A percentile compares a stretch with the other conserved stretches of the same genome.
These are phyloP conservation scores for Blastomyces emzantsi DNA, from an alignment of 2,329 filamentous ascomycete species.

Conservation along the genomic window DNA sequence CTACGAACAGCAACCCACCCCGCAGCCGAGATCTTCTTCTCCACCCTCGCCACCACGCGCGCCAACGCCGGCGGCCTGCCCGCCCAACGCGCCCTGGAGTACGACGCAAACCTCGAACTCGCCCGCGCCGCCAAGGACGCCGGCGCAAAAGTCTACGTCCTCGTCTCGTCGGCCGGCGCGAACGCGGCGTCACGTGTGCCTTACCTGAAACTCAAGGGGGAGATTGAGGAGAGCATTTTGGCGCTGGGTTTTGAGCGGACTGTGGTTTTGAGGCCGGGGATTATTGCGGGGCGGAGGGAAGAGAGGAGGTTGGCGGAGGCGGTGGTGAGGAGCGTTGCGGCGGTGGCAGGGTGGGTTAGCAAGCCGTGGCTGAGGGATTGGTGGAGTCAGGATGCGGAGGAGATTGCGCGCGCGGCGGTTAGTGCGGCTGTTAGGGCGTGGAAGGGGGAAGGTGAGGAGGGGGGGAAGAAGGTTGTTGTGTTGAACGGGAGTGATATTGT, in stretches of 20 bases:
- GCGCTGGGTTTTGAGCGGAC: slow-evolving; percentile 66
- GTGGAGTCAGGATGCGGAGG: slow-evolving; percentile 55
- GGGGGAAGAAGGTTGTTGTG: slow-evolving; percentile 34
- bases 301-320: slow-evolving; percentile 52
- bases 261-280: slow-evolving; percentile 63
- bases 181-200: slow-evolving; percentile 46
- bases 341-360: slow-evolving; percentile 47
- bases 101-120: slow-evolving; percentile 73
- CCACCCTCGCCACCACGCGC: slow-evolving; percentile 70
- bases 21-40: slow-evolving; percentile 58
- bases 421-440: slow-evolving; percentile 33
- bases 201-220: slow-evolving; percentile 69
- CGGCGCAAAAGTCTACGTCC: slow-evolving; percentile 65
- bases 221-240: slow-evolving; percentile 71
- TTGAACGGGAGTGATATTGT: slow-evolving; percentile 33
- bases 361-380: slow-evolving; percentile 49
- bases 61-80: slow-evolving; percentile 64
- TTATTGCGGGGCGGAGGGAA: slow-evolving; percentile 64
- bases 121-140: slow-evolving; percentile 64
- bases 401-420: slow-evolving; percentile 34
- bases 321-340: slow-evolving; percentile 47
- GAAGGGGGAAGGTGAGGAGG: slow-evolving; percentile 30
- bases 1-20: slow-evolving; percentile 48
- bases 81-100: slow-evolving; percentile 78
- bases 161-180: slow-evolving; percentile 55